These are phyloP conservation scores for Trematosphaeria pertusa DNA, from an alignment of 2,329 filamentous ascomycete genomes.

Conservation along the genomic window DNA sequence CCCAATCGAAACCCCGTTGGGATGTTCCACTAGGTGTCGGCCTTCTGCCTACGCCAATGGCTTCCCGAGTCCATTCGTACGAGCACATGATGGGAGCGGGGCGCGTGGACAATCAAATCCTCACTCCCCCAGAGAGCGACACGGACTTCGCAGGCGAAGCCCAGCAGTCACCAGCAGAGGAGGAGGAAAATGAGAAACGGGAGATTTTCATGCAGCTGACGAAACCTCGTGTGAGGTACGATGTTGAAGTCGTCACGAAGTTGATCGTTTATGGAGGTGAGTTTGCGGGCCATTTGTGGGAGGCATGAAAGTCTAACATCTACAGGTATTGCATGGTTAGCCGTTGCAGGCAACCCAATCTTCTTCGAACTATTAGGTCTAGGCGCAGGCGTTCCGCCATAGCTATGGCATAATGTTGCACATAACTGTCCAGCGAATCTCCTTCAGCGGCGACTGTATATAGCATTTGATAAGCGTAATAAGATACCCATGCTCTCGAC, in stretches of 20 bases:
- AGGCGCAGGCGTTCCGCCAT: conserved; percentile 40
- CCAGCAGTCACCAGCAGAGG: conserved; percentile 31
- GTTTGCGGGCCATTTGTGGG: too few species aligned
- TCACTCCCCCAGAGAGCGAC: conserved; percentile 40
- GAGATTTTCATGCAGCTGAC: conserved; percentile 86
- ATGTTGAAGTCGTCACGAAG: conserved; percentile 98
- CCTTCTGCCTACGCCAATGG: conserved; percentile 56
- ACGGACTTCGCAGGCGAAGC: conserved; percentile 40
- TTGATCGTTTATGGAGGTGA: conserved; percentile 90
- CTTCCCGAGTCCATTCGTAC: conserved; percentile 65
- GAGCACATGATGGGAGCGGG: conserved; percentile 78
- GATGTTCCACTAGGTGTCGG: conserved; percentile 48
- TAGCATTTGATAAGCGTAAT: background rate
- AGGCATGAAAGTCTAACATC: too few species aligned
- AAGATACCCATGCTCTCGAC: conserved; percentile 1
- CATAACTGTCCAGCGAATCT: too few species aligned
- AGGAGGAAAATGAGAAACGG: conserved; percentile 48
- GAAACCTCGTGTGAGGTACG: conserved; percentile 88
- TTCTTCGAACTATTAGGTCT: conserved; percentile 70
- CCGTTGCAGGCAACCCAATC: conserved; percentile 76
- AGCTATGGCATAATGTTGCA: too few species aligned
- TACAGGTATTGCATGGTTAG: conserved; percentile 81
- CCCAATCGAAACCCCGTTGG: conserved; percentile 38
- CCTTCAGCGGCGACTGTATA: too few species aligned
- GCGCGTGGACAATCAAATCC: conserved; percentile 39